Base-by-base conservation (phyloP, 331 rosid species). In the Saraca asoca region DNA sequence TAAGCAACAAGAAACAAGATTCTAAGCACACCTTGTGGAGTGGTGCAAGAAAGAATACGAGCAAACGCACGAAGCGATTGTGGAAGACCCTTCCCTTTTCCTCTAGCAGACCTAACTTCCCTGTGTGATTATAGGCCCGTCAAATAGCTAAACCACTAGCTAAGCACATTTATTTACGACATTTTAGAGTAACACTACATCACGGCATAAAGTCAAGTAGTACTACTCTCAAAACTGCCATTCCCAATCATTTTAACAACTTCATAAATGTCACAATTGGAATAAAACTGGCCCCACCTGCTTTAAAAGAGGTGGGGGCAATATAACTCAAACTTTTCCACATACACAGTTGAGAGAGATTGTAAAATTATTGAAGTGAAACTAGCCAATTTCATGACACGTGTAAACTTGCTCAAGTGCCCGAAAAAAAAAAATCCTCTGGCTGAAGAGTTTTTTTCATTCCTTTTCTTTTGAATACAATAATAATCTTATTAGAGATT, bases 61-160 rank as follows among this genome's bases (percentile, higher is more conserved):
- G 82, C 91, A 82, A 84, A 71, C 34, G 97, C 96, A 43, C 88
- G 88, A 67, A 88, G 85, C 61, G 97, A 86, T 58, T 86, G 95
- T 1, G 94, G 94, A 75, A 91, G 66, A 58, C 97, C 96, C 79
- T 76, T 84, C 79, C 87, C 89, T 57, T 81, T 91, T 62, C 82
- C 82, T 16, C 51, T 55, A 69, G 78, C 74, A 14, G 83, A 78
- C 58, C 56, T 75, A 69, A 88, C 91, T 76, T 91, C 94, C 82
- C 95, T 91, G 46, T 10, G 64, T 42, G 75, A 83, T 76, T 71
- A 72, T 64, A 52, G 58, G 57, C 53, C 71, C 59, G 66, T 82
- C 73, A 76, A 81, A 76, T 46, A 55, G 66, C 58, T 62, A 80
- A 31, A 76, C 62, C 62, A 80, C 64, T 72, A 54, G 39, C 71